Evolutionary conservation across 1,139 yeast genomes (phyloP).

Genomic region (Saccharomyces pastorianus): DNA sequence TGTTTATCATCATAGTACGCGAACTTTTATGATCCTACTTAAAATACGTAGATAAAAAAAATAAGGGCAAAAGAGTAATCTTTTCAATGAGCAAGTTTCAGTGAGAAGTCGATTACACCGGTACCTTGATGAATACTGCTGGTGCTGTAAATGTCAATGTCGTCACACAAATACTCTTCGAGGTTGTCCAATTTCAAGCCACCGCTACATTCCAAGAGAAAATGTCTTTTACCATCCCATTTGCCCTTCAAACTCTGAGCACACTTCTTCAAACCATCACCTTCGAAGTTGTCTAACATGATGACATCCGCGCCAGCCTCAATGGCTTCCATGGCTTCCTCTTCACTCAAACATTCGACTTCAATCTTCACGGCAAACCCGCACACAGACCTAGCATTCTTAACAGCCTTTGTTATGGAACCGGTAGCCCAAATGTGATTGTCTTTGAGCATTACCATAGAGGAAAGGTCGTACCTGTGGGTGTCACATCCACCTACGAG

Average conservation of each 20-base stretch:
- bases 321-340: conserved; percentile 86
- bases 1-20: not conserved
- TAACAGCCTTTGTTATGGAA: conserved; percentile 77
- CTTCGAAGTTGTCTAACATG: conserved; percentile 85
- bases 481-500: conserved; percentile 91
- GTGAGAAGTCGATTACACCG: conserved; percentile 70
- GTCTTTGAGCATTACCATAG: conserved; percentile 95
- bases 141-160: conserved; percentile 84
- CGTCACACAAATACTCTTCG: conserved; percentile 57
- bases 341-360: conserved; percentile 79
- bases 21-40: not conserved
- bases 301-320: conserved; percentile 92
- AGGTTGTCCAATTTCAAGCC: conserved; percentile 73
- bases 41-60: not conserved
- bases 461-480: conserved; percentile 82
- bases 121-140: conserved; percentile 91
- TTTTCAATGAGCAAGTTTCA: conserved; percentile 51
- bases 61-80: not conserved
- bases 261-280: conserved; percentile 55
- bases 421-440: conserved; percentile 92
- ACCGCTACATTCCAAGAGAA: conserved; percentile 83
- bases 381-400: conserved; percentile 66
- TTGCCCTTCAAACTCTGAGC: conserved; percentile 54
- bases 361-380: conserved; percentile 89
- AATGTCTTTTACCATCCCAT: conserved; percentile 48